Evolutionary conservation across 208 protist genomes (phyloP), one percentile per base, ranked within the genome.

Genomic region (Leishmania mexicana): DNA sequence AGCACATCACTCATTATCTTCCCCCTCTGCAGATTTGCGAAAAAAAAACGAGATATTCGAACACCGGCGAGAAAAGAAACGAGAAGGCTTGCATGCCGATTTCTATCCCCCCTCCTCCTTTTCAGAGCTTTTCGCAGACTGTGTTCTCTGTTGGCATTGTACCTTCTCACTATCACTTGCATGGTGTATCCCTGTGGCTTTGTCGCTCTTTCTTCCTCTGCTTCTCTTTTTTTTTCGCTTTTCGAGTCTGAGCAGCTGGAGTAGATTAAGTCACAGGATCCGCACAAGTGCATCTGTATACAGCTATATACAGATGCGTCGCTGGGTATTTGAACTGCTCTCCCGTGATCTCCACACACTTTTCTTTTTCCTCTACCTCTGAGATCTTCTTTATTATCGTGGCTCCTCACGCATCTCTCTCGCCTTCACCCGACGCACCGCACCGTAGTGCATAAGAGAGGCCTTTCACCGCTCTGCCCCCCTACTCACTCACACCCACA

Each of bases 121-220:
- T 78, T 1, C 11, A 42, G 0, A 1, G 24, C 38, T 60, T 19
- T 54, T 17, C 60, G 38, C 17, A 74, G 28, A 51, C 45, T 83
- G 28, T 80, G 62, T 35, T 76, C 49, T 71, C 83, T 74, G 28
- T 65, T 8, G 47, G 0, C 49, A 68, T 54, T 7, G 42, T 38
- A 53, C 10, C 72, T 53, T 31, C n/a, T 19, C 51, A 38, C 51
- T 24, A 38, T 45, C 17, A 60, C 28, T 57, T 60, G 49, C 19
- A n/a, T 47, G 11, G 31, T 3, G 11, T 62, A 57, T 60, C 28
- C 15, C 19, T 13, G 47, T 42, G 11, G n/a, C 72, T 51, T 2
- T n/a, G 19, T 31, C 47, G 11, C 28, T 35, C 21, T 21, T 10
- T 54, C 40, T 28, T 17, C 45, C 47, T 38, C 47, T 57, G 7